Conservation (phyloP, 2,329 filamentous ascomycete species). For the Fusarium euwallaceae region DNA sequence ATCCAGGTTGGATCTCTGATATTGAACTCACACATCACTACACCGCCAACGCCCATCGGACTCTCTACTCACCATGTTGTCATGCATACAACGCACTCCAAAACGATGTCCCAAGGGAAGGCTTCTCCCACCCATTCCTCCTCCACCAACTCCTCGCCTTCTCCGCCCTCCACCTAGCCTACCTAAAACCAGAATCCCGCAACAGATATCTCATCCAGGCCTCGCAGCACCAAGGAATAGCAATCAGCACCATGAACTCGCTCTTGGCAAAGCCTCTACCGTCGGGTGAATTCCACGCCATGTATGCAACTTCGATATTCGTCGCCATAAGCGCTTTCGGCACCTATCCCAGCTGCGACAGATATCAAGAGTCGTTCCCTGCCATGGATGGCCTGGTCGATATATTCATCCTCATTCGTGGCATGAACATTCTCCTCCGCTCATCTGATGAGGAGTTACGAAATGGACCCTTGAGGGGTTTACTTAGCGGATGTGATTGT, state of each 20-base stretch:
- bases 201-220: conserved; percentile 22
- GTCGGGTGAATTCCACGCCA: conserved; percentile 8
- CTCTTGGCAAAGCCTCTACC: not conserved
- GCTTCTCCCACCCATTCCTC: conserved; percentile 7
- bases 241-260: conserved; percentile 17
- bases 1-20: conserved; percentile 7
- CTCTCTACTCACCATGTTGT: conserved; percentile 5
- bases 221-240: conserved; percentile 22
- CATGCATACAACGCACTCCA: conserved; percentile 11
- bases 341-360: conserved; percentile 18
- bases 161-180: conserved; percentile 23
- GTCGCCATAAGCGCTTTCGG: conserved; percentile 24
- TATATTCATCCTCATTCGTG: conserved; percentile 21
- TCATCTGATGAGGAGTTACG: conserved; percentile 4
- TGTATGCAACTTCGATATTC: conserved; percentile 31
- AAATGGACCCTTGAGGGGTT: conserved; percentile 4
- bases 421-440: conserved; percentile 9
- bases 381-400: conserved; percentile 15
- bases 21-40: conserved; percentile 28
- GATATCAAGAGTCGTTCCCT: conserved; percentile 1
- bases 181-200: conserved; percentile 7
- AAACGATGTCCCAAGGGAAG: conserved; percentile 13
- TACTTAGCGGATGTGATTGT: conserved; percentile 11
- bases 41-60: conserved; percentile 21
- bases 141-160: conserved; percentile 28